phyloP scores from a whole-genome alignment of 352 stramenopile genomes.

The Phytophthora quininea region DNA sequence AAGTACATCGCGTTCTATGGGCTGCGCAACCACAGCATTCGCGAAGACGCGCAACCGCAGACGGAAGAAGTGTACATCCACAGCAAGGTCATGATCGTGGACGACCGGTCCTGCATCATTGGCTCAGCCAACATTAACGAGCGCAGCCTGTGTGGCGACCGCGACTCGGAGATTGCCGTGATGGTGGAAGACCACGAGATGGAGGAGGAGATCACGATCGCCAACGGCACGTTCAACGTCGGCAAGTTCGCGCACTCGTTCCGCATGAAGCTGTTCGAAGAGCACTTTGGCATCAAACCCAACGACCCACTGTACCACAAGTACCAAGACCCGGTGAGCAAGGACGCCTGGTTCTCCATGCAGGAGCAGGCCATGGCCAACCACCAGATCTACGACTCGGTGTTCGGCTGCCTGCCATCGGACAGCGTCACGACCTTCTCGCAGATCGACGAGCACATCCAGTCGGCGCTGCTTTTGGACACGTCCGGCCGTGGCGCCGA shows the following conservation, averaged over 20 bases:
- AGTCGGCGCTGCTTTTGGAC: slow-evolving; percentile 34
- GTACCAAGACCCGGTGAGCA: slow-evolving; percentile 65
- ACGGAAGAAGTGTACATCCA: slow-evolving; percentile 90
- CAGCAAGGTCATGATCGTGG: slow-evolving; percentile 92
- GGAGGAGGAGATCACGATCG: slow-evolving; percentile 59
- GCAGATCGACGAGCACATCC: slow-evolving; percentile 67
- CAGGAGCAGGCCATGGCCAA: slow-evolving; percentile 87
- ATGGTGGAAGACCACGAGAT: slow-evolving; percentile 82
- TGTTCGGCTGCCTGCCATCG: slow-evolving; percentile 81
- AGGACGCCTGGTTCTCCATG: slow-evolving; percentile 81
- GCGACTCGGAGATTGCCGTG: slow-evolving; percentile 89
- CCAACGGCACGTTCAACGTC: slow-evolving; percentile 49
- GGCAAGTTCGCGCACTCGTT: slow-evolving; percentile 87
- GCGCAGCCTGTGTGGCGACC: slow-evolving; percentile 85
- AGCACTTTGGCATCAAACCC: slow-evolving; percentile 76
- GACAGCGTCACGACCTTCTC: slow-evolving; percentile 74
- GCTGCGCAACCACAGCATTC: slow-evolving; percentile 63
- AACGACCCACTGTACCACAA: slow-evolving; percentile 58
- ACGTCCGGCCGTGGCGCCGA: slow-evolving; percentile 38
- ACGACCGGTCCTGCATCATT: slow-evolving; percentile 82
- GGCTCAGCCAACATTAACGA: slow-evolving; percentile 90
- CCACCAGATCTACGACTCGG: slow-evolving; percentile 82
- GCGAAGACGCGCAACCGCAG: slow-evolving; percentile 42
- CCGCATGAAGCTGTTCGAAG: slow-evolving; percentile 87
- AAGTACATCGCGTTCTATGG: slow-evolving; percentile 91